A percentile compares a stretch with the other conserved stretches of the same genome.
These are phyloP conservation scores for Citrullus colocynthis DNA, from an alignment of 306 rosid genomes.

Conservation along the genomic window DNA sequence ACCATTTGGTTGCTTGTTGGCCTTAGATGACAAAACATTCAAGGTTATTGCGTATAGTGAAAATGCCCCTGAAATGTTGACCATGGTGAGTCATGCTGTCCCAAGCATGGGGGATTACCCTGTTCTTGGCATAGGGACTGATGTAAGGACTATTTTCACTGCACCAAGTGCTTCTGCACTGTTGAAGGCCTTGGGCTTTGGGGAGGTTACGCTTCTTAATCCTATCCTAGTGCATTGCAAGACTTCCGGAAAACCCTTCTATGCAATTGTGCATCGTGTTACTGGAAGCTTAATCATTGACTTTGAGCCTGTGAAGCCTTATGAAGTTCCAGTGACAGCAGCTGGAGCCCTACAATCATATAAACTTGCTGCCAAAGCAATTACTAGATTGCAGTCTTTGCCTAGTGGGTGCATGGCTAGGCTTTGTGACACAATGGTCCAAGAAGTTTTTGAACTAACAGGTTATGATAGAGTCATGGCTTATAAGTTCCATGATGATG, in stretches of 20 bases:
- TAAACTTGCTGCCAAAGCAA: conserved; percentile 95
- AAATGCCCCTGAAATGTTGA: conserved; percentile 89
- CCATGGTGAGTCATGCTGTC: conserved; percentile 84
- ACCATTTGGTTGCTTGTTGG: conserved; percentile 87
- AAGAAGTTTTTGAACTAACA: conserved; percentile 89
- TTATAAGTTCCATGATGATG: conserved; percentile 95
- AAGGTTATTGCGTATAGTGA: conserved; percentile 88
- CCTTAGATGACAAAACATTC: conserved; percentile 78
- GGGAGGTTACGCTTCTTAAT: conserved; percentile 80
- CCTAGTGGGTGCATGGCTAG: conserved; percentile 87
- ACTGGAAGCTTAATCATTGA: conserved; percentile 78
- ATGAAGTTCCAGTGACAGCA: conserved; percentile 83
- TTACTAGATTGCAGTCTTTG: conserved; percentile 66
- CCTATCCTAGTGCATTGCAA: conserved; percentile 94
- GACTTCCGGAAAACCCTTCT: conserved; percentile 92
- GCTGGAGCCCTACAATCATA: conserved; percentile 90
- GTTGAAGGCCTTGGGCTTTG: conserved; percentile 80
- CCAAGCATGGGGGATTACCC: conserved; percentile 89
- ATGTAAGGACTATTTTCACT: conserved; percentile 61
- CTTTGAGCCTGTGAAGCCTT: conserved; percentile 90
- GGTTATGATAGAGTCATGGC: conserved; percentile 99
- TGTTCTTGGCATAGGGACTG: conserved; percentile 83
- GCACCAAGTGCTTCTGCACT: conserved; percentile 75
- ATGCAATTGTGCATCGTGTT: conserved; percentile 77
- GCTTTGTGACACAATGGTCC: conserved; percentile 90